Conservation (phyloP, 1,139 yeast species). For the Diutina rugosa region DNA sequence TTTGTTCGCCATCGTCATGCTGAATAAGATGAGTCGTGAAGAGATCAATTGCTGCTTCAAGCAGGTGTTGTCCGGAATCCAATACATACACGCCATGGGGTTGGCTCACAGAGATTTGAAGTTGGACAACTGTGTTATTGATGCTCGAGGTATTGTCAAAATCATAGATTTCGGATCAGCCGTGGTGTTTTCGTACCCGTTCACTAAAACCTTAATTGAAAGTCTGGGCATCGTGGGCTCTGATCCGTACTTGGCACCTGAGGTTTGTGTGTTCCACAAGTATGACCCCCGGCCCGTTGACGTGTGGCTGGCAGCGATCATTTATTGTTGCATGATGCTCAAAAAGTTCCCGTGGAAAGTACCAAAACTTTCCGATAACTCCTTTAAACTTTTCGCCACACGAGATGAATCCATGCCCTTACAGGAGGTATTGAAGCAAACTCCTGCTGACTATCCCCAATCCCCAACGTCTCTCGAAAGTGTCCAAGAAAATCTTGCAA, state of each 20-base stretch:
- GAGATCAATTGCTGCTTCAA: slow-evolving; percentile 88
- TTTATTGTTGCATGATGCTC: slow-evolving; percentile 88
- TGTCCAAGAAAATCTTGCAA: slow-evolving; percentile 8
- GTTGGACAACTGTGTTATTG: slow-evolving; percentile 87
- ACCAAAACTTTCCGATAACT: slow-evolving; percentile 75
- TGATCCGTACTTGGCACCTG: slow-evolving; percentile 92
- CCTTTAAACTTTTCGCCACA: slow-evolving; percentile 55
- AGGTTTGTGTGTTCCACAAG: slow-evolving; percentile 67
- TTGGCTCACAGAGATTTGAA: slow-evolving; percentile 88
- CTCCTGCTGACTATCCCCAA: slow-evolving; percentile 16
- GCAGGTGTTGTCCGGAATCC: slow-evolving; percentile 73
- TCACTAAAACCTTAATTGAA: slow-evolving; percentile 64
- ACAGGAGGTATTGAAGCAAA: slow-evolving; percentile 26
- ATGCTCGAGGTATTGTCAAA: slow-evolving; percentile 73
- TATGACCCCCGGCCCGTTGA: slow-evolving; percentile 93
- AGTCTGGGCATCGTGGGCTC: slow-evolving; percentile 90
- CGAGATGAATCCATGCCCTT: slow-evolving; percentile 32
- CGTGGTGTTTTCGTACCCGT: slow-evolving; percentile 85
- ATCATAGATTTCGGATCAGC: slow-evolving; percentile 92
- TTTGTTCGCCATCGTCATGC: slow-evolving; percentile 90
- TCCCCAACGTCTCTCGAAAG: neutral
- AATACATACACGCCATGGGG: slow-evolving; percentile 77
- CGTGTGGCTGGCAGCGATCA: slow-evolving; percentile 89
- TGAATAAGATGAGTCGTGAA: slow-evolving; percentile 75
- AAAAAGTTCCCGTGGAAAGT: slow-evolving; percentile 65